Evolutionary conservation across 495 filamentous ascomycete genomes (phyloP).

Genomic region (Penicillium coprophilum): DNA sequence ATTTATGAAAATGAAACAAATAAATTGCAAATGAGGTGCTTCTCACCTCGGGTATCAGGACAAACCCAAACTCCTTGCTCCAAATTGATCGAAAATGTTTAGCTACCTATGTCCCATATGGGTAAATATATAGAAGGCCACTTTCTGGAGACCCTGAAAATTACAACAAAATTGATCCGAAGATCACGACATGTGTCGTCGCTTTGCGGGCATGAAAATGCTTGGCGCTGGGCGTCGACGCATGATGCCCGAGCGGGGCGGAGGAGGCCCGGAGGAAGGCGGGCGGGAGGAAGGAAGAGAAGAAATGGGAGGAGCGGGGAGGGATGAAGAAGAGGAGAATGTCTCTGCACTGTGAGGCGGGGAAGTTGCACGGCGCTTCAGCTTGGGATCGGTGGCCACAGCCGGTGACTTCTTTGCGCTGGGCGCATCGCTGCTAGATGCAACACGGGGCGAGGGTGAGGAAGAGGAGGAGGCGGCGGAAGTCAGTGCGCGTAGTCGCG

Average conservation of each 20-base stretch:
- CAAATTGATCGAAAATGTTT: not conserved
- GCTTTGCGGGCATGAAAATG: constrained; percentile 45
- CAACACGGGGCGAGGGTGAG: not conserved
- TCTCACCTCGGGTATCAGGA: constrained; percentile 6
- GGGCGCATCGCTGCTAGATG: not conserved
- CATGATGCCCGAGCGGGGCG: constrained; percentile 25
- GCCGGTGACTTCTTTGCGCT: constrained; percentile 9
- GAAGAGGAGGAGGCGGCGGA: too few species aligned
- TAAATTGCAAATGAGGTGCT: constrained; percentile 5
- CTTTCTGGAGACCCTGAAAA: not conserved
- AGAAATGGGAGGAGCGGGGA: not conserved
- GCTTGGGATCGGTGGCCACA: constrained; percentile 2
- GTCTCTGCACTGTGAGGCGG: constrained; percentile 3
- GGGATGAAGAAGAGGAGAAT: not conserved
- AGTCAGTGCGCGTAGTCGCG: constrained; percentile 18
- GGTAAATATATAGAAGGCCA: not conserved
- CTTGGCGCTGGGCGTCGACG: constrained; percentile 37
- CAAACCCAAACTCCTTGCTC: not conserved
- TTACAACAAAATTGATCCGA: not conserved
- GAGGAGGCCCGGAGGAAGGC: constrained; percentile 8
- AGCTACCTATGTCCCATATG: not conserved
- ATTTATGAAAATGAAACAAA: not conserved
- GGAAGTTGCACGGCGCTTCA: constrained; percentile 15
- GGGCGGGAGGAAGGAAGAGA: not conserved
- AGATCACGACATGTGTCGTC: constrained; percentile 27